Evolutionary conservation across 75 land plant genomes (phyloP), one percentile per base, ranked within the genome.

Genomic region (Selaginella tamariscina): DNA sequence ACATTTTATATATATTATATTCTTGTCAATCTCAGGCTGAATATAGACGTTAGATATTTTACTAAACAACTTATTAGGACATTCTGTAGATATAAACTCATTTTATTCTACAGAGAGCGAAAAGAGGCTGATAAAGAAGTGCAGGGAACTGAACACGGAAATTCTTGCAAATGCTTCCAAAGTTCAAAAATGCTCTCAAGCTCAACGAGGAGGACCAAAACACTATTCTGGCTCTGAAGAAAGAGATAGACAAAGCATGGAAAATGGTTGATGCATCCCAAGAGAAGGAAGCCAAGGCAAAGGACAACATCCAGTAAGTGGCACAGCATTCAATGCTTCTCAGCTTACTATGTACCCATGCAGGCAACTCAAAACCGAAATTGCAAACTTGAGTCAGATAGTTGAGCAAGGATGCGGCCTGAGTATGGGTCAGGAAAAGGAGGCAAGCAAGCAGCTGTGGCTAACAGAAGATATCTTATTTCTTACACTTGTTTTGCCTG

Each of bases 261-360:
- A 70, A 70, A 32, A 70, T 75, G 77, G 77, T 75, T 21, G 77
- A 75, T 65, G 73, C 77, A 1, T 75, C 77, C 18, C 77, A 75
- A 70, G 77, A 70, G 32, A 70, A 71, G 63, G 77, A 75, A 54
- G 77, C 74, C 18, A 75, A 75, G 32, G 77, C 77, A 8, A 75
- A 75, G 27, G 77, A 75, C 32, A 75, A 75, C 30, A 75, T 75
- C 29, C 77, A 70, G 77, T 75, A 70, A 13, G 49, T 15, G 71
- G 13, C 1, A 5, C 71, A 2, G 2, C 65, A 11, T 44, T 67
- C 55, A 1, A 32, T 27, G 13, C 8, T 30, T 2, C 29, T 27
- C 29, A 64, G 26, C 29, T 64, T 27, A 18, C 26, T 59, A 2
- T 5, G 18, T 21, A 8, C 18, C 21, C n/a, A 8, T 68, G 28